Evolutionary conservation across 352 stramenopile species (phyloP), one percentile per base, ranked within the genome.

Genomic region (Phytophthora melonis): DNA sequence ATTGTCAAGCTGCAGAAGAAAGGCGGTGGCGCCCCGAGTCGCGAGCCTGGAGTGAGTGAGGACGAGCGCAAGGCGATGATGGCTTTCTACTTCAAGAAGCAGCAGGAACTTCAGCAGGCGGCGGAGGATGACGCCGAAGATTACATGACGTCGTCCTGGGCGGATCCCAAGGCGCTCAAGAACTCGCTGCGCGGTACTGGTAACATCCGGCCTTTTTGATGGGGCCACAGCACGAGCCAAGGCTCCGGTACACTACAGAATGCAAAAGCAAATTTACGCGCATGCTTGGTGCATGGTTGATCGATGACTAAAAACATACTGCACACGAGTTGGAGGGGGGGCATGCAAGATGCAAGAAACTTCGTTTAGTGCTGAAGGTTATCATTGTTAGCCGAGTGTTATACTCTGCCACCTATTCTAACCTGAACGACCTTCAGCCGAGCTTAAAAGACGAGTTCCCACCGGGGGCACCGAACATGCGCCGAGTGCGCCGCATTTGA

Each of bases 31-130:
- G 89, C 97, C 62, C 97, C 97, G 0, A 83, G 83, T 41, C 86
- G 87, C 21, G 87, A 96, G 67, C 86, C 86, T 1, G 89, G 76
- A 4, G 88, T 99, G 32, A 97, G 86, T 59, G 97, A 99, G 70
- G 95, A 98, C 23, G 97, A 99, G 74, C 91, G 95, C 56, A 98
- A 99, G 82, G 94, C 96, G 32, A 99, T 99, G 96, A 98, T 99
- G 91, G 95, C 94, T 25, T 97, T 98, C 66, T 99, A 98, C 79
- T 97, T 95, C 58, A 94, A 94, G 70, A 96, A 96, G 70, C 90
- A 98, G 65, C 89, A 97, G 64, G 89, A 97, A 65, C 59, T 94
- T 59, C 96, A 98, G 70, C 79, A 88, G 23, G 81, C 88, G 0
- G 90, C 90, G 0, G 87, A 98, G 27, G 84, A 94, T 47, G 91